These are phyloP conservation scores for Hypericum perforatum DNA, from an alignment of 345 rosid genomes.

Conservation along the genomic window DNA sequence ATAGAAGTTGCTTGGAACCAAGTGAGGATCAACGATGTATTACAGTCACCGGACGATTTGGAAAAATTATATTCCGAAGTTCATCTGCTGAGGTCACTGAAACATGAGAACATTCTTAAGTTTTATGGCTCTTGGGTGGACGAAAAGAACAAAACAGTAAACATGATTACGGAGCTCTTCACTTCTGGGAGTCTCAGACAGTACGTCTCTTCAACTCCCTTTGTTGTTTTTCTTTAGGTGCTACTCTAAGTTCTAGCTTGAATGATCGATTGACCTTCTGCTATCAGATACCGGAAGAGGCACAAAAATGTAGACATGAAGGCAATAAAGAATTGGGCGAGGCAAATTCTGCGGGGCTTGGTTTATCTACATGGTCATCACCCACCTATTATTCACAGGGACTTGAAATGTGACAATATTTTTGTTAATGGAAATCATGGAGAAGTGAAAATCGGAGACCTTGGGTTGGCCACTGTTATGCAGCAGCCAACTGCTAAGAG, in stretches of 20 bases:
- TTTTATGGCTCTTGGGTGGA: slow-evolving; percentile 22
- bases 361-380: slow-evolving; percentile 6
- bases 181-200: slow-evolving; percentile 16
- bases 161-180: slow-evolving; percentile 18
- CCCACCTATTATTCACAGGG: slow-evolving; percentile 14
- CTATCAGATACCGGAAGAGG: slow-evolving; percentile 14
- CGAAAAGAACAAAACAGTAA: slow-evolving; percentile 14
- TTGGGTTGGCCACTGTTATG: slow-evolving; percentile 21
- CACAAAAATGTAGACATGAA: slow-evolving; percentile 17
- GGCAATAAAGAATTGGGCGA: slow-evolving; percentile 19
- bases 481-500: slow-evolving; percentile 16
- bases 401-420: slow-evolving; percentile 9
- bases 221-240: not conserved
- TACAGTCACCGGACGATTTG: slow-evolving; percentile 19
- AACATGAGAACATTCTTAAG: slow-evolving; percentile 15
- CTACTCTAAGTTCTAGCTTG: not conserved
- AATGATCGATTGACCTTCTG: slow-evolving; percentile 14
- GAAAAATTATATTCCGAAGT: slow-evolving; percentile 22
- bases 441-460: slow-evolving; percentile 19
- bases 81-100: slow-evolving; percentile 18
- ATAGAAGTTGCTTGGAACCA: slow-evolving; percentile 25
- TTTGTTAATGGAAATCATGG: slow-evolving; percentile 16
- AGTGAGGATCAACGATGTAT: slow-evolving; percentile 15
- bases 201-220: slow-evolving; percentile 5
- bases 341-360: slow-evolving; percentile 12